These are phyloP conservation scores for Trametes punicea DNA, from an alignment of 768 basidiomycete genomes.

Conservation along the genomic window DNA sequence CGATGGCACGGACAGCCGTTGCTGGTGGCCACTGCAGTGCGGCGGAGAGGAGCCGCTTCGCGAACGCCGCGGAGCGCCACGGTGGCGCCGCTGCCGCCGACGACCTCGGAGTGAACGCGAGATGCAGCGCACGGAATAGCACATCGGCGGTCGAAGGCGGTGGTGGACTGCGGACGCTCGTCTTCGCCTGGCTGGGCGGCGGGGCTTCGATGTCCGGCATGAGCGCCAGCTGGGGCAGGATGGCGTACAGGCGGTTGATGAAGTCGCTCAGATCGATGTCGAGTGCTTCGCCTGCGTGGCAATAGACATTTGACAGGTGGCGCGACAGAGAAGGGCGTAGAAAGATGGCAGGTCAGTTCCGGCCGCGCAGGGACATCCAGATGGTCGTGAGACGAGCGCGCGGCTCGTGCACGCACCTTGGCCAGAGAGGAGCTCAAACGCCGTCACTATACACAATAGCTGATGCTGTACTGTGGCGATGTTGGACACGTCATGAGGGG, in stretches of 20 bases:
- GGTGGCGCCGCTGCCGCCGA: constrained; percentile 53
- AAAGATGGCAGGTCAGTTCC: not conserved
- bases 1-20: constrained; percentile 62
- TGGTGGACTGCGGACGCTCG: constrained; percentile 29
- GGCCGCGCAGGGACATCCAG: constrained; percentile 7
- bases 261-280: constrained; percentile 94
- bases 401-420: constrained; percentile 59
- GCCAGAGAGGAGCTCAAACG: constrained; percentile 94
- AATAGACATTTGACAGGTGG: no score
- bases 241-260: constrained; percentile 74
- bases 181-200: constrained; percentile 21
- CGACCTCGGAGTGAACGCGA: constrained; percentile 76
- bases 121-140: constrained; percentile 80
- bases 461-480: constrained; percentile 49
- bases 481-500: constrained; percentile 28
- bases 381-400: not conserved
- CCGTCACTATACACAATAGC: constrained; percentile 87
- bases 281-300: constrained; percentile 79
- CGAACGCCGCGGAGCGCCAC: constrained; percentile 85
- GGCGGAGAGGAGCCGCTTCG: constrained; percentile 84
- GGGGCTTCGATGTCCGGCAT: constrained; percentile 60
- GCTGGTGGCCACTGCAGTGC: constrained; percentile 78
- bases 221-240: constrained; percentile 73
- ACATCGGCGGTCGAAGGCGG: constrained; percentile 54
- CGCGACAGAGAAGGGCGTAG: not conserved